Base-by-base conservation (phyloP, 2,329 filamentous ascomycete genomes). In the Cladobotryum mycophilum region DNA sequence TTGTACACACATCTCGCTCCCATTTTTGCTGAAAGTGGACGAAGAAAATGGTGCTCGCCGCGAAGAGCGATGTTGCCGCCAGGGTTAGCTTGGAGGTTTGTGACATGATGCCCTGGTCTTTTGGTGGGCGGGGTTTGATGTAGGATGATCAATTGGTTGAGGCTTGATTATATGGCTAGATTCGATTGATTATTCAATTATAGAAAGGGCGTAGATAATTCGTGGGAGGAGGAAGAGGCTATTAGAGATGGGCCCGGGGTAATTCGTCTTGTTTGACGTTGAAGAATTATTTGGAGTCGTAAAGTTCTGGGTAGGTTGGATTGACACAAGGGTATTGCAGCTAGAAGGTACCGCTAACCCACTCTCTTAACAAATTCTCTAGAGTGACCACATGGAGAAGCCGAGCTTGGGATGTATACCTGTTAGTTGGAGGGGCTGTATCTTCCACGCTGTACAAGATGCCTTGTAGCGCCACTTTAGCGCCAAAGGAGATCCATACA, bases 21-120 rank as follows among this genome's bases (percentile, higher is more conserved):
- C 79, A 78, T 62, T 85, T 82, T 68, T 99, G 93, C 60, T 90
- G 82, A 70, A 87, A 91, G 67, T 99, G 93, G 43, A 99, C 93
- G 60, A 95, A 83, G 58, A 84, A 73, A 55, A 99, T 82, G 44
- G 91, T 95, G 56, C 80, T 76, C 47, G 82, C 78, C 22, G 92
- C 86, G 60, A 88, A 84, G 56, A 89, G 71, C 34, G 88, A 86
- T 1, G 91, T 96, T 41, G 80, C 81, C 47, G 83, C 76, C 22
- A 99, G 76, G 13, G 93, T 96, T 58, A 93, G 69, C 65, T 96
- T 95, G 15, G 93, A 91, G 52, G 89, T 86, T 61, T 83, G 85
- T 52, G 93, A 99, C 93, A 99, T 99, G 43, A 37, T 30, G 25
- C 9, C 20, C 20, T 6, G 25, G 25, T 7, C n/a, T n/a, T 30